Conservation (phyloP, 202 grass and related monocot species). For the Carex arenaria region DNA sequence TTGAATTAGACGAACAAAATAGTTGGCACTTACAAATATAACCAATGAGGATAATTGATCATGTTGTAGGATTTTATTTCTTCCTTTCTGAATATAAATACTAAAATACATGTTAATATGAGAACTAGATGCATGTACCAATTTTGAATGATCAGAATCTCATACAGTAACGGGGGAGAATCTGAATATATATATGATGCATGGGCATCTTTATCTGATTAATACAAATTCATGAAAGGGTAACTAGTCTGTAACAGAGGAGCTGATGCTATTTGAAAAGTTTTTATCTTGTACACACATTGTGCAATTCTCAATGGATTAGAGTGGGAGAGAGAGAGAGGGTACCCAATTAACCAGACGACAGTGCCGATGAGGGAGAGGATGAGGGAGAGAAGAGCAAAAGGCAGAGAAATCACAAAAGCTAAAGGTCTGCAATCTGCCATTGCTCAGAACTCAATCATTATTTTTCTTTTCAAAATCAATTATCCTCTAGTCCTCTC, state of each 20-base stretch:
- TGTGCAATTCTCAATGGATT: not conserved
- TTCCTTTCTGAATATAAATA: not conserved
- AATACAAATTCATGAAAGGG: not conserved
- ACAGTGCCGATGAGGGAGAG: conserved; percentile 34
- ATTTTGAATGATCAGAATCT: not conserved
- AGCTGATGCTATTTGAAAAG: not conserved
- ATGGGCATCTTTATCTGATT: not conserved
- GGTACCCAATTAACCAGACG: conserved; percentile 40
- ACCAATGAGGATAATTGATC: not conserved
- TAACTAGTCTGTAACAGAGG: not conserved
- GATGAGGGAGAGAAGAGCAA: conserved; percentile 43
- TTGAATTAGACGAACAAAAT: too few relatives aligned
- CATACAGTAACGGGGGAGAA: not conserved
- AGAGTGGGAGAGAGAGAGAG: not conserved
- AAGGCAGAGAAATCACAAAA: conserved; percentile 38
- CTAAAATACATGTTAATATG: not conserved
- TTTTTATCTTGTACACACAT: not conserved
- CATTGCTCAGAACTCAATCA: not conserved
- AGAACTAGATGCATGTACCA: not conserved
- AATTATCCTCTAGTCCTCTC: not conserved
- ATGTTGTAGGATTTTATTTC: not conserved
- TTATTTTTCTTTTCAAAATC: not conserved
- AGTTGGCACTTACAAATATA: too few relatives aligned
- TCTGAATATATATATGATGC: not conserved
- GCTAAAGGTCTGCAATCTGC: conserved; percentile 38